phyloP scores from a whole-genome alignment of 495 filamentous ascomycete genomes.

The Penicillium malachiteum region DNA sequence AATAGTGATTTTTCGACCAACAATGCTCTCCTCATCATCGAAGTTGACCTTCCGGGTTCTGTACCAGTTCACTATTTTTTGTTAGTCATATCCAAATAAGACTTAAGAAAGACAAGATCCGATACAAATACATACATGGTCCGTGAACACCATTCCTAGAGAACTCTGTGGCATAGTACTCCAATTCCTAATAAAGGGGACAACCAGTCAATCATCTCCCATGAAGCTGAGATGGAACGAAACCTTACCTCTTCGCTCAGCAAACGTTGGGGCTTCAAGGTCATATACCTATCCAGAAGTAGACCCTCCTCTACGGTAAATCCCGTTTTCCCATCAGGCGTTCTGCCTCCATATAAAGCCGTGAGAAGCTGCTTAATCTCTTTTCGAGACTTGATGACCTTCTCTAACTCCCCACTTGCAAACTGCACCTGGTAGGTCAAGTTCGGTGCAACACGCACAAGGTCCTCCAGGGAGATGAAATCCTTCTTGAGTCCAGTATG shows the following conservation, averaged over 20 bases:
- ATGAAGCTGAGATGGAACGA: not conserved
- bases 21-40: constrained; percentile 65
- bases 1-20: constrained; percentile 52
- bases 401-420: constrained; percentile 62
- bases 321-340: constrained; percentile 48
- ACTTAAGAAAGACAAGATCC: too few relatives aligned
- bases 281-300: constrained; percentile 50
- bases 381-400: constrained; percentile 50
- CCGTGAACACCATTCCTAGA: constrained; percentile 70
- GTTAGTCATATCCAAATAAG: not conserved
- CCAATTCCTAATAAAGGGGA: constrained; percentile 55
- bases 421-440: constrained; percentile 85
- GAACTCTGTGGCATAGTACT: constrained; percentile 73
- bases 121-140: constrained; percentile 51
- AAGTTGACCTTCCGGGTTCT: constrained; percentile 67
- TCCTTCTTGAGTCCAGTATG: constrained; percentile 52
- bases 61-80: constrained; percentile 73
- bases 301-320: constrained; percentile 60
- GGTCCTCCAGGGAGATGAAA: constrained; percentile 50
- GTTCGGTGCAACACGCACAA: constrained; percentile 64
- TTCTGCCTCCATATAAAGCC: constrained; percentile 64
- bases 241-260: constrained; percentile 56
- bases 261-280: constrained; percentile 49
- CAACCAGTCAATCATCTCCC: constrained; percentile 4
- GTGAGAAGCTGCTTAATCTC: constrained; percentile 67